Conservation (phyloP, 2,329 filamentous ascomycete species). For the Neonectria ditissima region DNA sequence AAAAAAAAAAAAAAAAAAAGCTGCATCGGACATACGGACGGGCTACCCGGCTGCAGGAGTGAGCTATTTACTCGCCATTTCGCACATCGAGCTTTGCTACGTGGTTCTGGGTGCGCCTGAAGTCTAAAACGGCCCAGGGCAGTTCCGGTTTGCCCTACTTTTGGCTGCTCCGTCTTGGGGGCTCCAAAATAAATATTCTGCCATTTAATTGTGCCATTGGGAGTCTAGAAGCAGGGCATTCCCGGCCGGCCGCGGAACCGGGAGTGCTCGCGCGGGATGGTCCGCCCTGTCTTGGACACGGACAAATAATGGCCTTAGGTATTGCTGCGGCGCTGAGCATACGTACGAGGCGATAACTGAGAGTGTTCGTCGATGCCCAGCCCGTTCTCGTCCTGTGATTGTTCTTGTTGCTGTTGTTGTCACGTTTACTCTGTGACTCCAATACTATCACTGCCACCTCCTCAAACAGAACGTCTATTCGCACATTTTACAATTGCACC, state of each 20-base stretch:
- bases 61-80: background rate
- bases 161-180: background rate
- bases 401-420: background rate
- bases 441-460: background rate
- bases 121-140: background rate
- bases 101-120: background rate
- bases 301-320: background rate
- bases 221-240: background rate
- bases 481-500: background rate
- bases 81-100: background rate
- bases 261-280: constrained; percentile 9
- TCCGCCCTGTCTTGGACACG: constrained; percentile 2
- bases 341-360: too few species aligned
- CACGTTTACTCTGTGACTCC: background rate
- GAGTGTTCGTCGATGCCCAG: background rate
- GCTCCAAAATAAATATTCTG: background rate
- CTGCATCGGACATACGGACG: background rate
- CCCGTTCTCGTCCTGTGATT: background rate
- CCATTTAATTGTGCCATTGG: background rate
- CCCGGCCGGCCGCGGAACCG: constrained; percentile 17
- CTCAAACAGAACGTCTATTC: background rate
- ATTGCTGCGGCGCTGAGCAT: too few species aligned
- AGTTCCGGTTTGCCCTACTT: background rate
- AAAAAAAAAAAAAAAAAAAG: background rate
- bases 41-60: background rate